Evolutionary conservation across 2,329 filamentous ascomycete species (phyloP), one percentile per base, ranked within the genome.

Genomic region (Ceratocystiopsis minuta): DNA sequence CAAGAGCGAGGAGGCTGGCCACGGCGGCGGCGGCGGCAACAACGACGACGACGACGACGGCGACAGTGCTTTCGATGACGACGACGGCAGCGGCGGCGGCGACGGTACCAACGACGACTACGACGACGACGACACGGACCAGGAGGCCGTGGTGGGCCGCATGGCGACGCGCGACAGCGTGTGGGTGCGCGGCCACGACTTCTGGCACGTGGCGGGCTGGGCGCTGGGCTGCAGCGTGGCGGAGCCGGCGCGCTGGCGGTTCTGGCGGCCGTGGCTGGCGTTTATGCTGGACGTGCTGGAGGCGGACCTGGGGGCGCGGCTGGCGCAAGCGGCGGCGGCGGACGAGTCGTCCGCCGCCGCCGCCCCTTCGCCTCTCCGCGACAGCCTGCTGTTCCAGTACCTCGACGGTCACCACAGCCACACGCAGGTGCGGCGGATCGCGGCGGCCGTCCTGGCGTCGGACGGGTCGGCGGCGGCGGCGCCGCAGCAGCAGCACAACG

Each of bases 181-280:
- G 2, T 94, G 82, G 74, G 63, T 62, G 15, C 70, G 73, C n/a
- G 82, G 80, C 1, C 76, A 82, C 46, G 84, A 93, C 54, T 92
- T 96, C 52, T 98, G 90, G 85, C 72, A 77, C 36, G 72, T 83
- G 0, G 70, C 90, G 0, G 90, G 88, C 4, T 96, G 90, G 90
- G 80, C 83, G 0, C 86, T 96, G 57, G 90, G 88, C 55, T 96
- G 88, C 61, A 87, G 84, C 40, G 69, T 80, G 2, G 57, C 70
- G 31, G 67, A 88, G 50, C 75, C 75, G 2, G 67, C 71, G 35
- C 70, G 88, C 16, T 96, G 90, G 88, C 69, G 67, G 39, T 70
- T 77, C 53, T 96, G 87, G 86, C 75, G 70, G 50, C 60, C 74
- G 9, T 94, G 85, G 81, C 64, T 96, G 14, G 71, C 78, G 32